Conservation (phyloP, 805 yeast species). For the Yarrowia sp. region DNA sequence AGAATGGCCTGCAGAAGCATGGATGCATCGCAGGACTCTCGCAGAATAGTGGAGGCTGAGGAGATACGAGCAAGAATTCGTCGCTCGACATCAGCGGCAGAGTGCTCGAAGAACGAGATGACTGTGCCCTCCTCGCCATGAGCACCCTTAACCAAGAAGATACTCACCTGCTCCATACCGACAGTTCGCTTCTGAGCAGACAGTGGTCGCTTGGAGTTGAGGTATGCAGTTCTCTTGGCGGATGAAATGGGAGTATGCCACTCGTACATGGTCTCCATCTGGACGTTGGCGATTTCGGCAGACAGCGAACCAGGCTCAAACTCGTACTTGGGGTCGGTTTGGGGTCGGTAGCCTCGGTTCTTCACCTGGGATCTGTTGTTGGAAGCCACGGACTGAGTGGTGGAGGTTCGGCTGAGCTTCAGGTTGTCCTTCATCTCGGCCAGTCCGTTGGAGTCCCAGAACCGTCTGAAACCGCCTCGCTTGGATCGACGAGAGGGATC, state of each 20-base stretch:
- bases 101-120: conserved; percentile 56
- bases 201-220: conserved; percentile 48
- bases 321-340: conserved; percentile 3
- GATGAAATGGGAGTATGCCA: conserved; percentile 38
- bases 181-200: conserved; percentile 46
- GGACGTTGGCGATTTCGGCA: conserved; percentile 25
- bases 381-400: background rate
- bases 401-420: background rate
- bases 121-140: conserved; percentile 44
- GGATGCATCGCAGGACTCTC: conserved; percentile 53
- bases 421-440: conserved; percentile 21
- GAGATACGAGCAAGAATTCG: conserved; percentile 52
- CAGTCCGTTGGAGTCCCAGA: conserved; percentile 13
- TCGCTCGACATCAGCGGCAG: conserved; percentile 52
- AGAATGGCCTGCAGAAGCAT: conserved; percentile 53
- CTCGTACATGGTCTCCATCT: conserved; percentile 36
- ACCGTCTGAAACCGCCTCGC: conserved; percentile 2
- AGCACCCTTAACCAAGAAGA: conserved; percentile 42
- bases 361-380: background rate
- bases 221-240: conserved; percentile 33
- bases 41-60: conserved; percentile 47
- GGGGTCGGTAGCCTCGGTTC: background rate
- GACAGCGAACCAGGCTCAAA: conserved; percentile 27
- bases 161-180: conserved; percentile 56
- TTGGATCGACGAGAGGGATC: conserved; percentile 3